These are phyloP conservation scores for Aspergillus awamori DNA, from an alignment of 2,329 filamentous ascomycete genomes.

Conservation along the genomic window DNA sequence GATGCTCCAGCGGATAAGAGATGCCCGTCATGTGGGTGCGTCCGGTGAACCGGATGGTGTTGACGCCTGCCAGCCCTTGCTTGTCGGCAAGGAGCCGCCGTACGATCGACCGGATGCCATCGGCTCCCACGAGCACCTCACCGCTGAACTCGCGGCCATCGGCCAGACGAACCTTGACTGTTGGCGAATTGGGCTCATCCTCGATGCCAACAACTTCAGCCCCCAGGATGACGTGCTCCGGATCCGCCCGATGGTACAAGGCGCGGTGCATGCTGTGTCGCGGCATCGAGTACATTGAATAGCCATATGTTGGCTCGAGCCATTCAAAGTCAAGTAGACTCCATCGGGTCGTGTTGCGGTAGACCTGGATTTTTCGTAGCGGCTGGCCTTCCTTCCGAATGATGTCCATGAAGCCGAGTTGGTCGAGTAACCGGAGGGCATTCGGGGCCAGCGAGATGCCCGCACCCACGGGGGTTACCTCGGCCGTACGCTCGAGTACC, in stretches of 20 bases:
- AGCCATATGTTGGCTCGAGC: neutral
- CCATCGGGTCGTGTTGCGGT: constrained; percentile 1
- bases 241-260: neutral
- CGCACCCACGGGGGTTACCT: constrained; percentile 2
- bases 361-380: constrained; percentile 2
- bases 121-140: constrained; percentile 6
- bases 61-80: neutral
- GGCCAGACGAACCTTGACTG: neutral
- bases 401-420: neutral
- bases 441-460: constrained; percentile 9
- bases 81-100: constrained; percentile 5
- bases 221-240: constrained; percentile 2
- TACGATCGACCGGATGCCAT: constrained; percentile 7
- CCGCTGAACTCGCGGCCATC: neutral
- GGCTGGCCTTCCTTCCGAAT: neutral
- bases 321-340: constrained; percentile 2
- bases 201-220: constrained; percentile 2
- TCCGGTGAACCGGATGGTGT: constrained; percentile 9
- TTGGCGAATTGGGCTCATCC: neutral
- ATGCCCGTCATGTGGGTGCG: constrained; percentile 6
- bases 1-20: neutral
- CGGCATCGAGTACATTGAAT: constrained; percentile 4
- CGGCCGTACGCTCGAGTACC: constrained; percentile 4
- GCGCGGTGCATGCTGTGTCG: constrained; percentile 1
- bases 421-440: constrained; percentile 2